Evolutionary conservation across 148 eudicot species (phyloP), one percentile per base, ranked within the genome.

Genomic region (Rhododendron molle): DNA sequence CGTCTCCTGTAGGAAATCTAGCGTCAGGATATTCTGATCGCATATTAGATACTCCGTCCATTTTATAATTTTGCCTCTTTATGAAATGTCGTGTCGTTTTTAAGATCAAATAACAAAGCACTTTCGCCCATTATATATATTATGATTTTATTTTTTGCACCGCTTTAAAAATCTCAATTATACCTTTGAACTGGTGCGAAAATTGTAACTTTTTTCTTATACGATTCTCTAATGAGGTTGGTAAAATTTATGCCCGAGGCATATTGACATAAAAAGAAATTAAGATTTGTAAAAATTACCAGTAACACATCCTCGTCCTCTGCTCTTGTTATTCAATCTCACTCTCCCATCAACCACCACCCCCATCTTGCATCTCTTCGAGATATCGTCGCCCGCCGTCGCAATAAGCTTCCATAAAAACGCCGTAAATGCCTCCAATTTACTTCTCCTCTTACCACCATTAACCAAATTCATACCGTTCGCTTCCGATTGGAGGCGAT

Each of bases 361-460:
- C 14, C 83, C 83, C 47, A 81, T 54, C 71, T 36, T 81, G 71
- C 83, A 81, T 3, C 46, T 81, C 71, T 58, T 58, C 3, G 26
- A 34, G 8, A 43, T 26, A 28, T 81, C 71, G 18, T 21, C 47
- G 4, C 71, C 72, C 18, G 16, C 71, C 4, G 21, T 20, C 23
- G 72, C 83, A 3, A 81, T 9, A 36, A 81, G 69, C 71, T 81
- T 81, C 83, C 83, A 81, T 14, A 81, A 36, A 21, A 81, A 81
- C 18, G 71, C 69, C 8, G 71, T 81, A 46, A 81, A 81, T 5
- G 83, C 38, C 83, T 81, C 83, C 28, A 81, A 43, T 5, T 81
- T 81, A 26, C 28, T 81, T 18, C 83, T 32, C 36, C 50, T 50
- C 38, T 30, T 20, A 16, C 32, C 47, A 15, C 26, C 38, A 13